These are phyloP conservation scores for Penicillium coprophilum DNA, from an alignment of 495 filamentous ascomycete species.

Conservation along the genomic window DNA sequence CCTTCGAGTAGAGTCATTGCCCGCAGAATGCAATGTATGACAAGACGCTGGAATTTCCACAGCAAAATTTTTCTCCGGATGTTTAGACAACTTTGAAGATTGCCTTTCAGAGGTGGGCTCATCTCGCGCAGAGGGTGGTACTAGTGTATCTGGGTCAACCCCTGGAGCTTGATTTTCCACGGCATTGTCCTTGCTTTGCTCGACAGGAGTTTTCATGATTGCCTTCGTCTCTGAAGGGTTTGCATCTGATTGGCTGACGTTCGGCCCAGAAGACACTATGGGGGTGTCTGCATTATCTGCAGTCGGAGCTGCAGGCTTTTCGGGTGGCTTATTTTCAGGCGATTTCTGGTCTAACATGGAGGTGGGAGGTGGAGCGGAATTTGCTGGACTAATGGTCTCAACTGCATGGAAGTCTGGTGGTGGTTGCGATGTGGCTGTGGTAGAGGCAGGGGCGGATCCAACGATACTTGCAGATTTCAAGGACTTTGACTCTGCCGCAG, in stretches of 20 bases:
- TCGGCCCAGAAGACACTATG: slow-evolving; percentile 8
- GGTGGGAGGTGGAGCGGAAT: slow-evolving; percentile 3
- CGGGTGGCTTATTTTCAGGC: background rate
- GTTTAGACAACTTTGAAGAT: background rate
- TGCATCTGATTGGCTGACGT: slow-evolving; percentile 4
- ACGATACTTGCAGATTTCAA: slow-evolving; percentile 18
- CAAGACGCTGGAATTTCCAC: slow-evolving; percentile 17
- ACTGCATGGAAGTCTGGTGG: background rate
- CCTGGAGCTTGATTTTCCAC: background rate
- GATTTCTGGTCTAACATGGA: background rate
- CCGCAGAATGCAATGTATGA: slow-evolving; percentile 8
- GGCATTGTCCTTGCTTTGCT: background rate
- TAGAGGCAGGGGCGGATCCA: slow-evolving; percentile 12
- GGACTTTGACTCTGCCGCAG: slow-evolving; percentile 25
- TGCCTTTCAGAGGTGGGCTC: background rate
- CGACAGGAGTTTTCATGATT: background rate
- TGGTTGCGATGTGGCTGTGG: background rate
- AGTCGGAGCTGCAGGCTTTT: background rate
- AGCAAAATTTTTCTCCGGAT: slow-evolving; percentile 1
- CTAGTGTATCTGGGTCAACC: slow-evolving; percentile 1
- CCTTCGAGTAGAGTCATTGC: background rate
- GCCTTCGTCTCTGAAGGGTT: background rate
- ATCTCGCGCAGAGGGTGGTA: background rate
- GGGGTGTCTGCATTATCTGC: background rate
- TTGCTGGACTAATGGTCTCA: background rate